phyloP scores from a whole-genome alignment of 352 stramenopile genomes.

The Globisporangium nunn region DNA sequence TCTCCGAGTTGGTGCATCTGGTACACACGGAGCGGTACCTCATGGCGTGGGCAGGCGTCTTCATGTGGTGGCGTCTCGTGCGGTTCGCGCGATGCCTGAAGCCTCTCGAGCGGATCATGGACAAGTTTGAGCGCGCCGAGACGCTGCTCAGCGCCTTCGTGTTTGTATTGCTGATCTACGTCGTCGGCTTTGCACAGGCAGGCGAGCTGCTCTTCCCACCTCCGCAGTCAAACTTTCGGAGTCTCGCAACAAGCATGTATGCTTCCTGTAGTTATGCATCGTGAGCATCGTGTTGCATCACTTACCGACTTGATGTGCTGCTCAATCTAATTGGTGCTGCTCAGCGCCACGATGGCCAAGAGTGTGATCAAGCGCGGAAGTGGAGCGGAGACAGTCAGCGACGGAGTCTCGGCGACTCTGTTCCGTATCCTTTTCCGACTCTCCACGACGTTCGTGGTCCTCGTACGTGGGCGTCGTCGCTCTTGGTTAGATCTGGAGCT shows the following conservation, averaged over 20 bases:
- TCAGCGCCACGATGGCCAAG: constrained; percentile 25
- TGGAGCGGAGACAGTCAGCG: not conserved
- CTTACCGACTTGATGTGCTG: not conserved
- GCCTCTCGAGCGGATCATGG: constrained; percentile 30
- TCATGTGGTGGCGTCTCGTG: constrained; percentile 61
- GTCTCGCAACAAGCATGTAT: constrained; percentile 41
- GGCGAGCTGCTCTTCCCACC: constrained; percentile 36
- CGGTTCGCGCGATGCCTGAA: constrained; percentile 38
- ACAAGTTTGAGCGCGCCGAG: constrained; percentile 37
- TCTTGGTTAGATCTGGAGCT: not conserved
- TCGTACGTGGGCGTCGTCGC: constrained; percentile 16
- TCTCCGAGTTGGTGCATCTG: constrained; percentile 21
- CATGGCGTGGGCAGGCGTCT: constrained; percentile 26
- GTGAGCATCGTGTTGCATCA: not conserved
- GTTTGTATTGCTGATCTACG: constrained; percentile 32
- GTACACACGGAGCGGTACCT: constrained; percentile 26
- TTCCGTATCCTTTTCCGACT: constrained; percentile 36
- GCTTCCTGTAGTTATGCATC: not conserved
- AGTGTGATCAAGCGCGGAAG: constrained; percentile 10
- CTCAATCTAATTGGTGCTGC: not conserved
- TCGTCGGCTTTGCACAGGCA: constrained; percentile 37
- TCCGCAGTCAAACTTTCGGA: constrained; percentile 24
- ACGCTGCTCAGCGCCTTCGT: constrained; percentile 31
- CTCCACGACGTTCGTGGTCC: constrained; percentile 30
- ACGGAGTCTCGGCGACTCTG: not conserved